A percentile compares a stretch with the other conserved stretches of the same genome.
These are phyloP conservation scores for Starmerella floricola DNA, from an alignment of 805 yeast genomes.

Conservation along the genomic window DNA sequence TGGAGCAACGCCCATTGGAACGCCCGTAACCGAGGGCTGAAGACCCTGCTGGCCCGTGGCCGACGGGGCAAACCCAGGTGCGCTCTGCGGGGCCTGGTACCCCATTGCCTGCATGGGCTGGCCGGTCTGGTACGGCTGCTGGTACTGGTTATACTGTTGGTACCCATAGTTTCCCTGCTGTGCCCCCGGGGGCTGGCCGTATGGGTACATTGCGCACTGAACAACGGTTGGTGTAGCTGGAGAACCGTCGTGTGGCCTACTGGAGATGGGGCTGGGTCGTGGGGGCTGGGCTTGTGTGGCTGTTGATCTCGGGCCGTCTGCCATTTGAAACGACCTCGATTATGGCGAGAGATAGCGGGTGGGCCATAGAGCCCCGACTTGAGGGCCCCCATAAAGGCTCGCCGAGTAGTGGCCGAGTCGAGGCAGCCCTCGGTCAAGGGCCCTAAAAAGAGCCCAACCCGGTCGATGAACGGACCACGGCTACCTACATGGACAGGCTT, in stretches of 20 bases:
- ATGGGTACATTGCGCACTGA: slow-evolving; percentile 10
- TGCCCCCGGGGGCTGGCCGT: slow-evolving; percentile 17
- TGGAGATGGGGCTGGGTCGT: not conserved
- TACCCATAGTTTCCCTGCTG: slow-evolving; percentile 15
- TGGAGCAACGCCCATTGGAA: not conserved
- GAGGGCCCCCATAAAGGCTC: too few relatives aligned
- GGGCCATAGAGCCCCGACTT: too few relatives aligned
- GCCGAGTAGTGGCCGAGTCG: too few relatives aligned
- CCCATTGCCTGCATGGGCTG: slow-evolving; percentile 5
- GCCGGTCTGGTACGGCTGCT: slow-evolving; percentile 8
- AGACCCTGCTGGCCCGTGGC: slow-evolving; percentile 8
- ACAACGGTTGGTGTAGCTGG: too few relatives aligned
- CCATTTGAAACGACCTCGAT: too few relatives aligned
- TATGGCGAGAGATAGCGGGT: too few relatives aligned
- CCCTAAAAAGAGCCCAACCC: too few relatives aligned
- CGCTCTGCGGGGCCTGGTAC: not conserved
- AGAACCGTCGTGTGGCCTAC: too few relatives aligned
- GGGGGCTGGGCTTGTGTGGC: not conserved
- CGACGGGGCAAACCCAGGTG: not conserved
- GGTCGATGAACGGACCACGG: too few relatives aligned
- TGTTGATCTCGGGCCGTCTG: too few relatives aligned
- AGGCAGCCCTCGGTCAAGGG: too few relatives aligned
- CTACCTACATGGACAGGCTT: too few relatives aligned
- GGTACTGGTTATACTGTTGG: slow-evolving; percentile 14
- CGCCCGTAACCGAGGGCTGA: slow-evolving; percentile 12